A percentile compares a stretch with the other conserved stretches of the same genome.
Evolutionary conservation across 441 rosid species (phyloP).

Genomic region (Bruguiera hainesii): DNA sequence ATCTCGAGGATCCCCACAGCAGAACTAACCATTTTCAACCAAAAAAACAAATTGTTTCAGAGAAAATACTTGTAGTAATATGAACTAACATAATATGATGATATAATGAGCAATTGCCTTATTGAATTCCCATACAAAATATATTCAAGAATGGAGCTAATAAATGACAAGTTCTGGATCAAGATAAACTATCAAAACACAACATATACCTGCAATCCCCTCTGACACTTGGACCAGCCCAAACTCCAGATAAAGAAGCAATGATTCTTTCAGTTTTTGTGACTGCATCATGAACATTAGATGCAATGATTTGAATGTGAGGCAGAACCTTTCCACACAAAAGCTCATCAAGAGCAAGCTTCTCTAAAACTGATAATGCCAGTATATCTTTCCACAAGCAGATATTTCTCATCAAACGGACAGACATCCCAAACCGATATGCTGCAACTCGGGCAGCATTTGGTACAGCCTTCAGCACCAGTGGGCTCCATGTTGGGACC

Average conservation of each 20-base stretch:
- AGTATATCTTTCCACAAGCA: constrained; percentile 89
- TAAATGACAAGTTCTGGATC: neutral
- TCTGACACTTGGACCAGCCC: constrained; percentile 67
- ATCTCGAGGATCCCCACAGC: too few relatives aligned
- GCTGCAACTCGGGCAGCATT: constrained; percentile 78
- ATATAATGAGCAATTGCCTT: neutral
- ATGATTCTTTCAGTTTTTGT: constrained; percentile 78
- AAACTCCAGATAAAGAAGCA: constrained; percentile 73
- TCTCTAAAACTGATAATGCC: constrained; percentile 74
- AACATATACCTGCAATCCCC: constrained; percentile 49
- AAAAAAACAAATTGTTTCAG: too few relatives aligned
- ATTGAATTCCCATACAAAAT: neutral
- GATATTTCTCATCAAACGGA: constrained; percentile 85
- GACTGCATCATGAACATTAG: constrained; percentile 84
- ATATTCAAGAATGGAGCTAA: neutral
- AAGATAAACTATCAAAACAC: neutral
- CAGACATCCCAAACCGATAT: constrained; percentile 76
- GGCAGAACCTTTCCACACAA: constrained; percentile 75
- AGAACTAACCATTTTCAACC: too few relatives aligned
- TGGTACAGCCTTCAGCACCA: constrained; percentile 80
- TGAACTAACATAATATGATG: too few relatives aligned
- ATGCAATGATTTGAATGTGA: constrained; percentile 71
- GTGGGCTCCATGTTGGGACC: constrained; percentile 91
- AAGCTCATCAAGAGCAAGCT: constrained; percentile 81
- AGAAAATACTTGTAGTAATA: too few relatives aligned